Conservation (phyloP, 2,329 filamentous ascomycete species). For the Ramichloridium luteum region DNA sequence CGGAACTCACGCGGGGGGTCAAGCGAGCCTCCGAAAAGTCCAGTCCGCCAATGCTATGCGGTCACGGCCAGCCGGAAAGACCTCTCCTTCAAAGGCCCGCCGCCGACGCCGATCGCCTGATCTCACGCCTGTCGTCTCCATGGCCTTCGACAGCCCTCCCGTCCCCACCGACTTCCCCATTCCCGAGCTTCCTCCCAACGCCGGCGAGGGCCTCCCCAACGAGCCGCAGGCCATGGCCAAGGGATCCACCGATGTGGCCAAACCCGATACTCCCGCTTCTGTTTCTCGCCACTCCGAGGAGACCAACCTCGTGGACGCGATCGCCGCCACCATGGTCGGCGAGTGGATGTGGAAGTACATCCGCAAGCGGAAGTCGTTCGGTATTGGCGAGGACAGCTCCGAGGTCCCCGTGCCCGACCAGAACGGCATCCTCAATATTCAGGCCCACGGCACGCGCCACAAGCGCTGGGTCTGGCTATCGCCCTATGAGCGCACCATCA, state of each 20-base stretch:
- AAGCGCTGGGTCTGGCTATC: conserved; percentile 98
- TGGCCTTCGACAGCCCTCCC: conserved; percentile 23
- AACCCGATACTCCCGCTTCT: neutral
- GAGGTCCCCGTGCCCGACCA: conserved; percentile 42
- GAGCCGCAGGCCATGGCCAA: conserved; percentile 3
- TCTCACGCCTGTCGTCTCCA: conserved; percentile 25
- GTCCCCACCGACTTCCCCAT: conserved; percentile 22
- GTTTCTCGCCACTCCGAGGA: conserved; percentile 16
- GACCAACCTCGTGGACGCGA: conserved; percentile 79
- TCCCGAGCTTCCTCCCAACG: conserved; percentile 22
- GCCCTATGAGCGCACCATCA: conserved; percentile 86
- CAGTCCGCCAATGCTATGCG: conserved; percentile 65
- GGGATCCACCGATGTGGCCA: conserved; percentile 1
- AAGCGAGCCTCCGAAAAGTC: conserved; percentile 58
- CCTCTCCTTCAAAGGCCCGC: conserved; percentile 37
- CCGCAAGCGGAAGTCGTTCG: conserved; percentile 79
- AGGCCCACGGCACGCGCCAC: conserved; percentile 59
- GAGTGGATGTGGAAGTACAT: conserved; percentile 96
- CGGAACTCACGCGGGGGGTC: conserved; percentile 9
- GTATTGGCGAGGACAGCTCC: conserved; percentile 52
- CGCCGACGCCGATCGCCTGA: conserved; percentile 21
- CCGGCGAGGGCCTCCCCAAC: neutral
- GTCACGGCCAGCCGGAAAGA: conserved; percentile 41
- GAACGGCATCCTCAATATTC: conserved; percentile 53
- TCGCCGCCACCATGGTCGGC: conserved; percentile 95